A percentile compares a stretch with the other conserved stretches of the same genome.
These are phyloP conservation scores for Cyberlindnera maclurae DNA, from an alignment of 805 yeast species.

Conservation along the genomic window DNA sequence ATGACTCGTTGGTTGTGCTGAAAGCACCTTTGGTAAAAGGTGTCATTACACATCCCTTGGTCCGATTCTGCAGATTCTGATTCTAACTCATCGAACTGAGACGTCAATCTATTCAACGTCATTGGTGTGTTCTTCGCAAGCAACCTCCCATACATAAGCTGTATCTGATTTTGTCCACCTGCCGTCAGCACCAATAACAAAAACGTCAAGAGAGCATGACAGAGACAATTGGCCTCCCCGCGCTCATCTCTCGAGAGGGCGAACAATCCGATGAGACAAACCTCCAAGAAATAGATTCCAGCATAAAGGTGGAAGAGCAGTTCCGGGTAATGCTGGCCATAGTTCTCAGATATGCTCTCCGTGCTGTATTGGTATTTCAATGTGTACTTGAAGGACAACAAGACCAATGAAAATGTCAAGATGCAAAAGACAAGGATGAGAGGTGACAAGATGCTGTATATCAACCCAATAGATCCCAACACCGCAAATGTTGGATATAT, in stretches of 20 bases:
- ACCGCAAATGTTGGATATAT: conserved; percentile 71
- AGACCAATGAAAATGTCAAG: conserved; percentile 48
- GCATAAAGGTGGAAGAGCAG: conserved; percentile 73
- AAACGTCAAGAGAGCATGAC: conserved; percentile 48
- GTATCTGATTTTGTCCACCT: conserved; percentile 48
- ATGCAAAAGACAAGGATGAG: conserved; percentile 55
- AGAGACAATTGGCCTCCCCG: conserved; percentile 36
- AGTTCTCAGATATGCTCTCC: conserved; percentile 50
- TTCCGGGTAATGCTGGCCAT: conserved; percentile 63
- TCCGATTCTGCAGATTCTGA: conserved; percentile 1
- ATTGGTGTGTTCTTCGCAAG: conserved; percentile 31
- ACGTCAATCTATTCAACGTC: conserved; percentile 3
- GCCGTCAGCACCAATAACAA: conserved; percentile 45
- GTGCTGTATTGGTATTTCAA: conserved; percentile 49
- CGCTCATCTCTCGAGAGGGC: conserved; percentile 49
- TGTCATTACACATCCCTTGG: conserved; percentile 14
- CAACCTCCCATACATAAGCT: conserved; percentile 32
- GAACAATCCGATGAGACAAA: conserved; percentile 71
- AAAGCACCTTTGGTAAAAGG: conserved; percentile 21
- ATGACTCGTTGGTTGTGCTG: conserved; percentile 12
- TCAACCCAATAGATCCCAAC: conserved; percentile 69
- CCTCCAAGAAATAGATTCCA: conserved; percentile 77
- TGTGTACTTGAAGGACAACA: conserved; percentile 65
- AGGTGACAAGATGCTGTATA: conserved; percentile 77
- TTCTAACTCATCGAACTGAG: background rate